These are phyloP conservation scores for Aurinia saxatilis DNA, from an alignment of 345 rosid genomes.

Conservation along the genomic window DNA sequence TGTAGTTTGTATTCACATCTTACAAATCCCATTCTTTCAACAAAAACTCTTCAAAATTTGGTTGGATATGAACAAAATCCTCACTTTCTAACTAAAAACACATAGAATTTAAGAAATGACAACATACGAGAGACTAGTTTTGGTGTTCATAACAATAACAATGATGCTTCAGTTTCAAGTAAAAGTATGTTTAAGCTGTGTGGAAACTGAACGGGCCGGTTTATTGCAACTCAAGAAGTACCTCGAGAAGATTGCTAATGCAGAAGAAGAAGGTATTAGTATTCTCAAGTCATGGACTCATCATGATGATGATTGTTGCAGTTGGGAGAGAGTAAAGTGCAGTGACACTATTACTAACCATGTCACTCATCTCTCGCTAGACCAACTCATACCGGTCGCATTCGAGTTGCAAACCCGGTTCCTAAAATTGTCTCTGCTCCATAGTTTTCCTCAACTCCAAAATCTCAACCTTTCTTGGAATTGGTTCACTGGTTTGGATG, in stretches of 20 bases:
- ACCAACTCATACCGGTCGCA: not conserved
- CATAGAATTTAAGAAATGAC: not conserved
- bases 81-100: not conserved
- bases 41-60: not conserved
- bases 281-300: slow-evolving; percentile 15
- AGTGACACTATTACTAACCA: not conserved
- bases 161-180: slow-evolving; percentile 2
- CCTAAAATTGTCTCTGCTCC: slow-evolving; percentile 6
- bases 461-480: slow-evolving; percentile 12
- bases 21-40: not conserved
- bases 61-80: not conserved
- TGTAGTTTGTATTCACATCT: slow-evolving; percentile 4
- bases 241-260: not conserved
- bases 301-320: slow-evolving; percentile 8
- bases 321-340: slow-evolving; percentile 23
- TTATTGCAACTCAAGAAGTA: slow-evolving; percentile 8
- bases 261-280: not conserved
- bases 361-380: slow-evolving; percentile 6
- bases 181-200: not conserved
- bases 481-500: slow-evolving; percentile 1
- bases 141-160: slow-evolving; percentile 4
- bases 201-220: slow-evolving; percentile 9
- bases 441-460: slow-evolving; percentile 15
- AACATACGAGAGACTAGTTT: not conserved
- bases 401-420: slow-evolving; percentile 9